These are phyloP conservation scores for Betula pendula DNA, from an alignment of 306 rosid genomes.

Conservation along the genomic window DNA sequence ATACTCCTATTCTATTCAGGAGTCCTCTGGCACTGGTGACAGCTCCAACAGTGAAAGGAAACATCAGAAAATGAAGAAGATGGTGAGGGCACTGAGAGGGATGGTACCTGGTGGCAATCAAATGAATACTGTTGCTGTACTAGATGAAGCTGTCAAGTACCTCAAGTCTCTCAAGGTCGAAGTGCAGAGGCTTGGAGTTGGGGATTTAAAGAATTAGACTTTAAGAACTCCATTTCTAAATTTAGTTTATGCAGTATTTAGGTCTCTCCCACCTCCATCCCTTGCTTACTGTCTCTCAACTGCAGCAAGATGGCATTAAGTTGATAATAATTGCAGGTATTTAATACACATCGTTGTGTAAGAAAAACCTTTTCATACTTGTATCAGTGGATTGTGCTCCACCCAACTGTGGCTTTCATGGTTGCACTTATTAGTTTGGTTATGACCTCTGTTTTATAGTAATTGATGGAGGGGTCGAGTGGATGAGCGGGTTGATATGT, in stretches of 20 bases:
- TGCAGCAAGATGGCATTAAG: slow-evolving; percentile 6
- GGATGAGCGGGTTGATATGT: background rate
- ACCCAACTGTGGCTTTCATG: background rate
- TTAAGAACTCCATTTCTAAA: background rate
- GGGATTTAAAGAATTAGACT: slow-evolving; percentile 32
- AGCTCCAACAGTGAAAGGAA: slow-evolving; percentile 50
- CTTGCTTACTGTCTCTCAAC: background rate
- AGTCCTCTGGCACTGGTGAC: slow-evolving; percentile 42
- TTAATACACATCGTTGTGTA: background rate
- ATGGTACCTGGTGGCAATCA: slow-evolving; percentile 81
- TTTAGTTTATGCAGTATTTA: background rate
- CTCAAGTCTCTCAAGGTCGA: slow-evolving; percentile 91
- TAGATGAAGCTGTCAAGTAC: slow-evolving; percentile 89
- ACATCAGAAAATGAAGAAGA: slow-evolving; percentile 69
- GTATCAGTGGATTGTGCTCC: background rate
- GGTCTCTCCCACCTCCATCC: slow-evolving; percentile 5
- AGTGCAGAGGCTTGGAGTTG: slow-evolving; percentile 68
- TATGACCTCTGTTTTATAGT: background rate
- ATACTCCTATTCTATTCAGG: slow-evolving; percentile 35
- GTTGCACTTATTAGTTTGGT: background rate
- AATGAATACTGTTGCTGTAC: slow-evolving; percentile 65
- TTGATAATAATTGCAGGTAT: slow-evolving; percentile 7
- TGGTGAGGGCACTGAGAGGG: slow-evolving; percentile 72
- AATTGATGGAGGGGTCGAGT: background rate
- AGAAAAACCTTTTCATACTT: background rate